Percentiles rank a stretch among this genome's conserved stretches.
phyloP scores from a whole-genome alignment of 1,284 basidiomycete genomes.

The Trametes hirsuta region DNA sequence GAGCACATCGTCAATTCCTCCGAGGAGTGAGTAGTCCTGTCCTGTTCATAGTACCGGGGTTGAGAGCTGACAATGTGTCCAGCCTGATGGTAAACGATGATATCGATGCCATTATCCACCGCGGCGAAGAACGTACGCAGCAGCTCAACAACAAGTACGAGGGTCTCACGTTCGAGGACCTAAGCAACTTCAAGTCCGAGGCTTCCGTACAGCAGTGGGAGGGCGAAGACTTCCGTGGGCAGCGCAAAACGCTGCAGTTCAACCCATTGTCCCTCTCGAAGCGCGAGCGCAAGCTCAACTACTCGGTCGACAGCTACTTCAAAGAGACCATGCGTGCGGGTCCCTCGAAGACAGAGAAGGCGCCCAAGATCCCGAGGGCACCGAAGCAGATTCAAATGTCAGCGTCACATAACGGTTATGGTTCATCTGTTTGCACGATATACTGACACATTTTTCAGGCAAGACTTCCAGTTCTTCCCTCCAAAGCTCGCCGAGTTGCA shows the following conservation, averaged over 20 bases:
- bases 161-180: slow-evolving; percentile 89
- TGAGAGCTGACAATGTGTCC: neutral
- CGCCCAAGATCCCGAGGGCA: slow-evolving; percentile 82
- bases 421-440: neutral
- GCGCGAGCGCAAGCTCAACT: slow-evolving; percentile 94
- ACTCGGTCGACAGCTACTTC: slow-evolving; percentile 94
- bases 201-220: slow-evolving; percentile 93
- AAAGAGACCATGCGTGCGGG: slow-evolving; percentile 88
- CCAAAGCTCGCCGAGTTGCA: slow-evolving; percentile 83
- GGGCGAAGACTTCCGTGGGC: slow-evolving; percentile 86
- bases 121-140: slow-evolving; percentile 90
- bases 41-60: neutral
- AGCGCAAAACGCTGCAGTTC: slow-evolving; percentile 75
- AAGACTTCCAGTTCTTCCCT: slow-evolving; percentile 99
- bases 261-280: slow-evolving; percentile 93
- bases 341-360: slow-evolving; percentile 81
- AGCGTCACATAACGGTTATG: slow-evolving; percentile 31
- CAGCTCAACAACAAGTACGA: slow-evolving; percentile 95
- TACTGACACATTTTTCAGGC: slow-evolving; percentile 48
- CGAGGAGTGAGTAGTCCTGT: slow-evolving; percentile 53
- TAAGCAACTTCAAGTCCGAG: slow-evolving; percentile 97
- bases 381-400: slow-evolving; percentile 89
- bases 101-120: slow-evolving; percentile 92
- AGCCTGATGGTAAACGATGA: slow-evolving; percentile 89
- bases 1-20: slow-evolving; percentile 92